Conservation (phyloP, 345 rosid species). For the Rhodamnia rubescens region DNA sequence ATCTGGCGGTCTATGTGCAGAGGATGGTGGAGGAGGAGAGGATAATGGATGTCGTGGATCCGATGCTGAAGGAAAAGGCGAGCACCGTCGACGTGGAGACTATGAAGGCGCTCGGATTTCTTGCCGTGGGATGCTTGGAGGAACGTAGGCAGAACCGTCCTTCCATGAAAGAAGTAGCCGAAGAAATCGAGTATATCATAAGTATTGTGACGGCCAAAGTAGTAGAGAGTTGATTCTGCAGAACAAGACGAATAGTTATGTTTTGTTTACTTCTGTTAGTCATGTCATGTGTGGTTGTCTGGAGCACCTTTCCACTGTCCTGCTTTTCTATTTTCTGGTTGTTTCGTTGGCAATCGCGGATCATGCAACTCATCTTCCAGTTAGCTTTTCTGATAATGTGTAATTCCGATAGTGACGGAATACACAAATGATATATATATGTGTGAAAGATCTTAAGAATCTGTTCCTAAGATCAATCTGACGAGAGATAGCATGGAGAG, state of each 20-base stretch:
- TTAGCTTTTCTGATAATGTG: not conserved
- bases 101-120: conserved; percentile 32
- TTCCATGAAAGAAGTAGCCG: conserved; percentile 47
- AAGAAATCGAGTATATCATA: conserved; percentile 41
- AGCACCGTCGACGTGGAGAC: conserved; percentile 26
- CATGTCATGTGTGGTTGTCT: not conserved
- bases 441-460: not conserved
- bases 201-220: conserved; percentile 6
- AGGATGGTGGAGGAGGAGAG: conserved; percentile 29
- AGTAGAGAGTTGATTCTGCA: not conserved
- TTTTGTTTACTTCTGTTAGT: not conserved
- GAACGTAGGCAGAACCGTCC: conserved; percentile 55
- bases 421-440: not conserved
- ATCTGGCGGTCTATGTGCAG: conserved; percentile 25
- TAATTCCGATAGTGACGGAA: not conserved
- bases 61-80: conserved; percentile 14
- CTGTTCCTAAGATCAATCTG: not conserved
- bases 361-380: not conserved
- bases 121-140: conserved; percentile 42
- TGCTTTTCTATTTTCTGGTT: not conserved
- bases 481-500: not conserved
- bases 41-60: conserved; percentile 25
- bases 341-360: not conserved
- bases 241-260: not conserved
- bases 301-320: not conserved